Evolutionary conservation across 495 filamentous ascomycete species (phyloP).

Genomic region (Aspergillus sclerotioniger): DNA sequence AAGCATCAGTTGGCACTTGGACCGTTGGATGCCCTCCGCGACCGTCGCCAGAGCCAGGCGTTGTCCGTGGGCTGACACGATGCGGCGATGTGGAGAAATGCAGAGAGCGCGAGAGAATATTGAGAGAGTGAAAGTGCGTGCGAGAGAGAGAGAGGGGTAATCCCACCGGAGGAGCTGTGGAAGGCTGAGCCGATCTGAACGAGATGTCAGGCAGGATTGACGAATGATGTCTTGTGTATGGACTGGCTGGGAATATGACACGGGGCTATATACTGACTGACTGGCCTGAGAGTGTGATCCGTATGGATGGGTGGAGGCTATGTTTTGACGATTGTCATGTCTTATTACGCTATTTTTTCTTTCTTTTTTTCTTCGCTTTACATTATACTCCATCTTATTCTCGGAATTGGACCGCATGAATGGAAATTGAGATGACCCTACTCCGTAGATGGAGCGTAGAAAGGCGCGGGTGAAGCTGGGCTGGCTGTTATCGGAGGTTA

Average conservation of each 20-base stretch:
- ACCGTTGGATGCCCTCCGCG: conserved; percentile 3
- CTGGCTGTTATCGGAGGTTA: conserved; percentile 11
- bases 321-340: conserved; percentile 23
- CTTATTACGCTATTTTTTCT: conserved; percentile 16
- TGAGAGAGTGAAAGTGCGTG: too few species aligned
- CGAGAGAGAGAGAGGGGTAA: background rate
- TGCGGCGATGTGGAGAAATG: background rate
- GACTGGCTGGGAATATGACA: too few species aligned
- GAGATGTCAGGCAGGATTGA: background rate
- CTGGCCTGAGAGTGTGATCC: conserved; percentile 2
- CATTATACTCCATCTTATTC: background rate
- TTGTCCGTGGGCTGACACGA: conserved; percentile 5
- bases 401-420: background rate
- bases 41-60: background rate
- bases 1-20: conserved; percentile 1
- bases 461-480: background rate
- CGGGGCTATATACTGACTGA: background rate
- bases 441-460: too few species aligned
- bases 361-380: conserved; percentile 6
- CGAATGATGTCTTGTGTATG: background rate
- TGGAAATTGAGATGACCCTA: background rate
- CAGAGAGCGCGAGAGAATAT: background rate
- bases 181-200: background rate
- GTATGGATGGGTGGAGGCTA: conserved; percentile 9
- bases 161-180: background rate